Conservation (phyloP, 2,329 filamentous ascomycete genomes). For the Chalaropsis ovoidea region DNA sequence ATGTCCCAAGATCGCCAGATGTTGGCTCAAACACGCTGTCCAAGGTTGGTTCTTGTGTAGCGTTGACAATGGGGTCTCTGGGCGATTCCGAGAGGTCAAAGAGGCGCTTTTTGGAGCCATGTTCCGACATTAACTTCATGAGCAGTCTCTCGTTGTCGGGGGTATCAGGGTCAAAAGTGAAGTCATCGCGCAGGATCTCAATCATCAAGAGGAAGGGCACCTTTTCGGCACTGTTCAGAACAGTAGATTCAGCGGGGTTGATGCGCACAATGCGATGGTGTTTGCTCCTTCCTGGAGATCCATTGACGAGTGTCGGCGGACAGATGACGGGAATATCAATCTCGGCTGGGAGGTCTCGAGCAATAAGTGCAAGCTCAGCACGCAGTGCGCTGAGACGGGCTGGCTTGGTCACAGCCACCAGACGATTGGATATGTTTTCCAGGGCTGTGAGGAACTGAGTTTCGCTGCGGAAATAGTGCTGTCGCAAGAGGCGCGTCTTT, state of each 20-base stretch:
- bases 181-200: slow-evolving; percentile 70
- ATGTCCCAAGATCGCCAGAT: slow-evolving; percentile 66
- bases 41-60: slow-evolving; percentile 37
- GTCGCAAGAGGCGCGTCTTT: slow-evolving; percentile 61
- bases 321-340: slow-evolving; percentile 76
- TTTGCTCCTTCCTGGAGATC: slow-evolving; percentile 61
- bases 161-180: slow-evolving; percentile 68
- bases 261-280: slow-evolving; percentile 76
- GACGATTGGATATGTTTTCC: slow-evolving; percentile 74
- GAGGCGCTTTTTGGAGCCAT: slow-evolving; percentile 48
- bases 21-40: slow-evolving; percentile 80
- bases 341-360: slow-evolving; percentile 70
- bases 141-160: slow-evolving; percentile 61
- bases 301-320: slow-evolving; percentile 61
- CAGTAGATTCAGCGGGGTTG: slow-evolving; percentile 74
- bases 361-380: slow-evolving; percentile 70
- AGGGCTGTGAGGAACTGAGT: slow-evolving; percentile 71
- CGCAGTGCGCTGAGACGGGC: slow-evolving; percentile 70
- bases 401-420: slow-evolving; percentile 71
- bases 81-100: slow-evolving; percentile 63
- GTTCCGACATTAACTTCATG: slow-evolving; percentile 46
- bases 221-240: slow-evolving; percentile 76
- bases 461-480: slow-evolving; percentile 75
- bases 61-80: slow-evolving; percentile 35
- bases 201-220: slow-evolving; percentile 80